Evolutionary conservation across 495 filamentous ascomycete genomes (phyloP).

Genomic region (Neurospora pannonica): DNA sequence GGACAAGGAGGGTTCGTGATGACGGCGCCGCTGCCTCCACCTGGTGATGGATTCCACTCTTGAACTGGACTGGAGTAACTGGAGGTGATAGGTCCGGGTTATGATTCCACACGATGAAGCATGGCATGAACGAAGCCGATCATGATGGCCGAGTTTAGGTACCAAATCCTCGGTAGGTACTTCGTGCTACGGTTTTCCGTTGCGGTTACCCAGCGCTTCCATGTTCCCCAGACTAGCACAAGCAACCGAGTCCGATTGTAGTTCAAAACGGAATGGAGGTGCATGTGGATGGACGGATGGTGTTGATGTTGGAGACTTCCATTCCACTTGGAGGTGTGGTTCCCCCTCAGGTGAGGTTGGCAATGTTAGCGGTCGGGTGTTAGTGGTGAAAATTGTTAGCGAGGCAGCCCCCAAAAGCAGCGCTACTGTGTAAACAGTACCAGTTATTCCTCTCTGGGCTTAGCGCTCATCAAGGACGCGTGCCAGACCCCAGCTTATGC

Average conservation of each 20-base stretch:
- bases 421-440: neutral
- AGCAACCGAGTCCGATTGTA: neutral
- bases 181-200: neutral
- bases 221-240: too few species aligned
- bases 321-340: neutral
- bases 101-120: neutral
- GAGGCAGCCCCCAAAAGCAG: neutral
- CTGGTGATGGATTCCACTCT: neutral
- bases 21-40: neutral
- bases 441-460: neutral
- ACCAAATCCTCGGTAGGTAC: neutral
- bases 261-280: neutral
- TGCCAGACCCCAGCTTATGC: neutral
- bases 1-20: neutral
- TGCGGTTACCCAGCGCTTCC: neutral
- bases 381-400: neutral
- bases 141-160: neutral
- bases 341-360: neutral
- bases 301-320: neutral
- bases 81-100: neutral
- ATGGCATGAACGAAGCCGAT: neutral
- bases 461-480: neutral
- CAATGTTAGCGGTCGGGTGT: neutral
- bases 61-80: neutral
- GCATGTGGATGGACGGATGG: neutral